Evolutionary conservation across 2,329 filamentous ascomycete species (phyloP), one percentile per base, ranked within the genome.

Genomic region (Ophioceras dolichostomum): DNA sequence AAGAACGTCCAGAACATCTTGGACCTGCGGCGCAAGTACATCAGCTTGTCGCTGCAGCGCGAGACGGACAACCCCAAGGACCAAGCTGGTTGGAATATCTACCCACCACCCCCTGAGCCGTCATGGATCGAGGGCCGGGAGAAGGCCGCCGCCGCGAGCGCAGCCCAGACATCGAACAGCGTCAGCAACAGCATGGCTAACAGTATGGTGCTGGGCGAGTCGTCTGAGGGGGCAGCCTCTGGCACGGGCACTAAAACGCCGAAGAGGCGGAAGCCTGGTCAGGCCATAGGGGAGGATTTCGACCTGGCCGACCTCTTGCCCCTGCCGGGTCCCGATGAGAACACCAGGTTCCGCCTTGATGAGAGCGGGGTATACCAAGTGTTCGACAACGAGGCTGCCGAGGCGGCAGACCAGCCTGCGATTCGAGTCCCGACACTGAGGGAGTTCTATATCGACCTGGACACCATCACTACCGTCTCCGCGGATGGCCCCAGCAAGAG

Each of bases 401-500:
- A 69, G 26, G 68, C 79, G 37, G 64, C 73, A 14, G 71, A 77
- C 43, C 68, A 70, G 14, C 87, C 89, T 0, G 74, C 87, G 13
- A 72, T 94, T 35, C 68, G 77, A 32, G 83, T 96, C n/a, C 91
- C 91, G 1, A 94, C 85, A 5, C 76, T 96, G 50, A 77, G 88
- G 50, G 89, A 98, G 51, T 98, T 88, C 52, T 98, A 96, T 57
- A 83, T 94, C 67, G 89, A 95, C 53, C 65, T 98, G 19, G 91
- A 98, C 53, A 70, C 78, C 17, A 80, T 96, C 40, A 68, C 94
- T 37, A 78, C 81, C 41, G 77, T 93, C n/a, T 94, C 88, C 1
- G 94, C 88, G 0, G 89, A 98, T 53, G 91, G 91, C 0, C 91
- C 91, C 0, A 89, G 81, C 58, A 98, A 98, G 62, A 95, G 87